Base-by-base conservation (phyloP, 2,329 filamentous ascomycete species). In the Talaromyces pinophilus region DNA sequence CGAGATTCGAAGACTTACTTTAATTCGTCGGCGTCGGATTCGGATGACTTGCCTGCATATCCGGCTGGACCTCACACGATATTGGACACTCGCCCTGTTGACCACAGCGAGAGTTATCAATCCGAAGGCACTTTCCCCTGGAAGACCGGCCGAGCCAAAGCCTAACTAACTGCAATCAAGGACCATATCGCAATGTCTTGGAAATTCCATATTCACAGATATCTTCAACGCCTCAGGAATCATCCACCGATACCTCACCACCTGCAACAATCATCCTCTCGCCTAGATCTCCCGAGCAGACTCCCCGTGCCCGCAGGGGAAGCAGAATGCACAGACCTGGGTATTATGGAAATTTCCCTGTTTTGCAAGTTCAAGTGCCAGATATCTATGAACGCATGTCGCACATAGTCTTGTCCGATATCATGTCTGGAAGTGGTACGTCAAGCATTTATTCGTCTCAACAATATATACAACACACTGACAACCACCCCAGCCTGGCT, bases 301-400 rank as follows among this genome's bases (percentile, higher is more conserved):
- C 15, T 11, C 42, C 17, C 3, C 15, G 15, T 33, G 25, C 17
- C 10, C 25, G 30, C 30, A 33, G 48, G 15, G 48, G 25, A 28
- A 33, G 25, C 25, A 35, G 40, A 28, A 42, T 44, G 22, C 35
- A 28, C 28, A 35, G 59, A 33, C 42, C 25, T 30, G 59, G 28
- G 10, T 11, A 30, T 19, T 28, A 44, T 28, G 15, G 25, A n/a
- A 46, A 44, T 2, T 25, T 33, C 4, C 59, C 59, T 1, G 22
- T 44, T 25, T 44, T 60, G 59, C 59, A 46, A 25, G 38, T 46
- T 30, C 22, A 60, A 46, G 25, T 60, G 5, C 40, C 59, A 44
- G 28, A 13, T 10, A 7, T 46, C 25, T 46, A 60, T n/a, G 25
- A 60, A 19, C 15, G 59, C 19, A 30, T 19, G 5, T 33, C 59